A percentile compares a stretch with the other conserved stretches of the same genome.
Evolutionary conservation across 78 protist genomes (phyloP).

Genomic region (Mantamonas sphyraenae): DNA sequence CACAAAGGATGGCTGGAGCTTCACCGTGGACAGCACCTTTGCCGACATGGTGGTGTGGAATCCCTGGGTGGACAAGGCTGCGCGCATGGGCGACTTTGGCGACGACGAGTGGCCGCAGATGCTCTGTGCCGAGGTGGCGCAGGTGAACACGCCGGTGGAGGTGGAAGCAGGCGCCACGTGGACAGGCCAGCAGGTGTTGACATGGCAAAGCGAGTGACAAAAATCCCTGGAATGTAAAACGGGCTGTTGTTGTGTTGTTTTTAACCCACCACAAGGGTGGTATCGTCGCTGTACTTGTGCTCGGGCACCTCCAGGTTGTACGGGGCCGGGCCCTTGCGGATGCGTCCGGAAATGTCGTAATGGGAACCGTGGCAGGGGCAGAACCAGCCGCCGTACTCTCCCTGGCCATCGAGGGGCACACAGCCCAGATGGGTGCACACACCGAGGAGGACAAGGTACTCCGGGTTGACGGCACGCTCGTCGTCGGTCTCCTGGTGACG

Average conservation of each 20-base stretch:
- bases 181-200: constrained; percentile 3
- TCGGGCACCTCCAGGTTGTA: constrained; percentile 72
- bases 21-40: too few species aligned
- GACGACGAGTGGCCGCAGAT: constrained; percentile 1
- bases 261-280: constrained; percentile 13
- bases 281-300: constrained; percentile 33
- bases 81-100: constrained; percentile 1
- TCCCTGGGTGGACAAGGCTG: constrained; percentile 21
- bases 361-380: constrained; percentile 99
- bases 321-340: constrained; percentile 86
- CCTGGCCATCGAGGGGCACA: constrained; percentile 84
- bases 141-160: not conserved
- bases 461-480: constrained; percentile 55
- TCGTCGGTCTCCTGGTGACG: constrained; percentile 58
- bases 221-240: too few species aligned
- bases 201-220: too few species aligned
- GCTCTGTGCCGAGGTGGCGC: constrained; percentile 15
- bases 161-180: not conserved
- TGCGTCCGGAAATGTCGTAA: constrained; percentile 93
- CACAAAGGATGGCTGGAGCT: too few species aligned
- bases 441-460: constrained; percentile 81
- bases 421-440: constrained; percentile 98
- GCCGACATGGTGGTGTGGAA: constrained; percentile 30
- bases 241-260: too few species aligned
- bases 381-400: constrained; percentile 89